Percentiles rank a stretch among this genome's conserved stretches.
phyloP scores from a whole-genome alignment of 306 rosid genomes.

The Pyrus pyrifolia region DNA sequence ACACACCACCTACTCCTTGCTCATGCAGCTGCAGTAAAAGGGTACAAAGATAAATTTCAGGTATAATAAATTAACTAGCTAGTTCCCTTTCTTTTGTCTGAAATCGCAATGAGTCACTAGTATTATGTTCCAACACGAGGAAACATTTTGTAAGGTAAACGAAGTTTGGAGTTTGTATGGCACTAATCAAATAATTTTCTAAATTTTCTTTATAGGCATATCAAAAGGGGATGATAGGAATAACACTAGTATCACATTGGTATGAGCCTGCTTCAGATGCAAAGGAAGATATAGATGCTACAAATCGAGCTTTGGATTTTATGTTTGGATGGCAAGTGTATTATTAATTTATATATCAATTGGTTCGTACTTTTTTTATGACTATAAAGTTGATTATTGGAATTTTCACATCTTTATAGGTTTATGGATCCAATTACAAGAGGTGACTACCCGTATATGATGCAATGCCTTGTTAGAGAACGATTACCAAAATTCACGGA shows the following conservation, averaged over 20 bases:
- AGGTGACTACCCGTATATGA: conserved; percentile 45
- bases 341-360: no score
- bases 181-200: neutral
- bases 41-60: conserved; percentile 35
- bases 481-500: conserved; percentile 43
- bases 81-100: neutral
- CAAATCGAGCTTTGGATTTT: conserved; percentile 15
- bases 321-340: conserved; percentile 18
- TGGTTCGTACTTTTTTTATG: no score
- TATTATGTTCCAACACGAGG: neutral
- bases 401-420: conserved; percentile 15
- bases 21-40: conserved; percentile 46
- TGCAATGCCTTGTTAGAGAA: conserved; percentile 27
- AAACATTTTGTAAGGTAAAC: neutral
- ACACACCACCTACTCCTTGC: conserved; percentile 51
- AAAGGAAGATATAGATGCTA: neutral
- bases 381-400: neutral
- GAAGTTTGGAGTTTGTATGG: neutral
- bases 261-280: neutral
- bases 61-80: neutral
- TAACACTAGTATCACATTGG: conserved; percentile 14
- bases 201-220: neutral
- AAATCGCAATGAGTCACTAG: neutral
- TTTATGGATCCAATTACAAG: conserved; percentile 48
- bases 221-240: conserved; percentile 3